Conservation (phyloP, 116 monocot species). For the Phalaenopsis hybrid region DNA sequence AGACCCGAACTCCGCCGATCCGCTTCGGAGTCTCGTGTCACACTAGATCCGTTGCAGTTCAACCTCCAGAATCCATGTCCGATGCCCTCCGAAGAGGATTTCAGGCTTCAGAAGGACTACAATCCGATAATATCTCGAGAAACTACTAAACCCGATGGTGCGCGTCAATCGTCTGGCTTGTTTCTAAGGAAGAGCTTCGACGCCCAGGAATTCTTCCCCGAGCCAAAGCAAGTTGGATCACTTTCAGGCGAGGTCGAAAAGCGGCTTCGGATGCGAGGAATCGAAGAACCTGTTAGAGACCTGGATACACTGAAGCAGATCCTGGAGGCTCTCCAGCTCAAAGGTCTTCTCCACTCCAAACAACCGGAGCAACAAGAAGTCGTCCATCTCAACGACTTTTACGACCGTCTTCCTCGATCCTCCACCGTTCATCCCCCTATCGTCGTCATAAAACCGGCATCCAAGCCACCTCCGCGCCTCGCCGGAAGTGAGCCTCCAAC, state of each 20-base stretch:
- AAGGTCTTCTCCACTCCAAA: slow-evolving; percentile 61
- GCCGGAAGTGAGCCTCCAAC: slow-evolving; percentile 8
- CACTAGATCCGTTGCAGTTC: slow-evolving; percentile 42
- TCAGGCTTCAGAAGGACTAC: not conserved
- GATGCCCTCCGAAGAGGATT: not conserved
- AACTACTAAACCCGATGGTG: not conserved
- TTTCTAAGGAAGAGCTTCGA: slow-evolving; percentile 59
- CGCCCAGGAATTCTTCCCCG: slow-evolving; percentile 63
- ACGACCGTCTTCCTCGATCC: not conserved
- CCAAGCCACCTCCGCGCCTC: slow-evolving; percentile 9
- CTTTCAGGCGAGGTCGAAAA: slow-evolving; percentile 73
- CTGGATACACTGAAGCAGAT: slow-evolving; percentile 81
- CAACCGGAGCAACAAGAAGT: slow-evolving; percentile 2
- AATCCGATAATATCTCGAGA: slow-evolving; percentile 2
- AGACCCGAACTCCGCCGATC: slow-evolving; percentile 63
- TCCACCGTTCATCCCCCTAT: slow-evolving; percentile 14
- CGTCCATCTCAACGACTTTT: not conserved
- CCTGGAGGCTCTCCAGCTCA: slow-evolving; percentile 85
- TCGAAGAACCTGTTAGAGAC: slow-evolving; percentile 62
- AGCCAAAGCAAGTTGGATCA: slow-evolving; percentile 30
- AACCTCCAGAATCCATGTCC: slow-evolving; percentile 16
- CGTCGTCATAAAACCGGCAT: slow-evolving; percentile 50
- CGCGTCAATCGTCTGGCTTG: not conserved
- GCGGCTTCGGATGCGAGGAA: slow-evolving; percentile 60
- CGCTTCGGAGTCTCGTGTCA: slow-evolving; percentile 65